Base-by-base conservation (phyloP, 371 early-diverging fungal genomes). In the Syncephalastrum sp. region DNA sequence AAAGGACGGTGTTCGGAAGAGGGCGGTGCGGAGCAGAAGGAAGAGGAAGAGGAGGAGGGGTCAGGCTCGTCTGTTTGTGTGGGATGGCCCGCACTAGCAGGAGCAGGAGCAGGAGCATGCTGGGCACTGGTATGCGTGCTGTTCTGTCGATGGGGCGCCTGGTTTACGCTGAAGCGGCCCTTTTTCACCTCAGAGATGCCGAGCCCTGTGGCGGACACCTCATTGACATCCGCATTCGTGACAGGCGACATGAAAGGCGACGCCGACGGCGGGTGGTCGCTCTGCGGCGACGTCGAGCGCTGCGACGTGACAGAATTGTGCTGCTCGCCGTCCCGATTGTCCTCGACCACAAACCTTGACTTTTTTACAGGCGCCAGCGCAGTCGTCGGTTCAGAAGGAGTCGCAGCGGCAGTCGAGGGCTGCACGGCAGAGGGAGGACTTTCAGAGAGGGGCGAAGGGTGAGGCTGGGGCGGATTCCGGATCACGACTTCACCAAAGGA, bases 101-200 rank as follows among this genome's bases (percentile, higher is more conserved):
- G 23, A 0, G 17, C 25, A 27, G 50, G 6, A 21, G 21, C 2
- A 21, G 21, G 1, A 21, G 21, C 21, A 21, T 21, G 21, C 21
- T 21, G 21, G 21, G 2, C 21, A 21, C 21, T 2, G 21, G 21
- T 21, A 2, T 21, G 0, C 25, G 51, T 50, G 58, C 15, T 50
- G 58, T 42, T 7, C 2, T 19, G 19, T 46, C 58, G 47, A 2
- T 47, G 49, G 42, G 52, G 51, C 14, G 52, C 54, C 42, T 82
- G 82, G n/a, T 74, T 70, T 6, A 86, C 77, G 65, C 82, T 82
- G 60, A 86, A 86, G n/a, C 87, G 65, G 15, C 87, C 87, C 50
- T 81, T 84, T 56, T 76, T 81, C 15, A 84, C 64, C 71, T 82
- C 87, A 14, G 47, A 50, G 24, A 53, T 64, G 38, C 56, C 59